phyloP scores from a whole-genome alignment of 2,329 filamentous ascomycete genomes.

The Scopulariopsis brevicaulis region DNA sequence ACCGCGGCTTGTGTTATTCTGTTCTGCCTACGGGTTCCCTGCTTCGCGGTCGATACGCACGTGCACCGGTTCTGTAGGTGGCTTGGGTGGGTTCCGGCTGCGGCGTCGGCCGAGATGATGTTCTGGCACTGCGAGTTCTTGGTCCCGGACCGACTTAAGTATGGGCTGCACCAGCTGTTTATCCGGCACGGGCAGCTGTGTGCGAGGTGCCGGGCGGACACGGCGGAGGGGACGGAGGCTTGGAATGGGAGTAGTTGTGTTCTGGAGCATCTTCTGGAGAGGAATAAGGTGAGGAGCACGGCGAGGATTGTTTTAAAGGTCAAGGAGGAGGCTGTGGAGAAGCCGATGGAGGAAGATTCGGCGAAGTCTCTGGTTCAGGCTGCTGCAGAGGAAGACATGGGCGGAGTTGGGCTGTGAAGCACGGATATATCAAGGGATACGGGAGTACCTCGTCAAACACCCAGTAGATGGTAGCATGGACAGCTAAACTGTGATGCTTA shows the following conservation, averaged over 20 bases:
- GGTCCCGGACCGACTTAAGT: conserved; percentile 41
- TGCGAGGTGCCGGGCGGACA: conserved; percentile 33
- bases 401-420: background rate
- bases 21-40: conserved; percentile 39
- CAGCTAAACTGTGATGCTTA: too few relatives aligned
- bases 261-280: conserved; percentile 26
- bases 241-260: conserved; percentile 44
- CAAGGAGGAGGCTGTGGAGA: background rate
- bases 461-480: too few relatives aligned
- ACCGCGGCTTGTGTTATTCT: conserved; percentile 45
- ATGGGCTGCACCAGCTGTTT: conserved; percentile 42
- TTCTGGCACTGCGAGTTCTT: conserved; percentile 41
- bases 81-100: conserved; percentile 43
- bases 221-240: conserved; percentile 44
- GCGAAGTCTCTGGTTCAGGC: background rate
- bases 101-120: conserved; percentile 30
- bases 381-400: background rate
- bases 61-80: conserved; percentile 39
- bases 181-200: conserved; percentile 41
- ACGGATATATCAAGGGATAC: too few relatives aligned
- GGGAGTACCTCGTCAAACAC: too few relatives aligned
- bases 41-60: conserved; percentile 48
- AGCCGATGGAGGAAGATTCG: background rate
- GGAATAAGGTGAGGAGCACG: background rate
- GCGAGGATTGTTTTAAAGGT: background rate